Percentiles rank a stretch among this genome's conserved stretches.
phyloP scores from a whole-genome alignment of 139 green algal genomes.

The Chlamydomonas incerta region DNA sequence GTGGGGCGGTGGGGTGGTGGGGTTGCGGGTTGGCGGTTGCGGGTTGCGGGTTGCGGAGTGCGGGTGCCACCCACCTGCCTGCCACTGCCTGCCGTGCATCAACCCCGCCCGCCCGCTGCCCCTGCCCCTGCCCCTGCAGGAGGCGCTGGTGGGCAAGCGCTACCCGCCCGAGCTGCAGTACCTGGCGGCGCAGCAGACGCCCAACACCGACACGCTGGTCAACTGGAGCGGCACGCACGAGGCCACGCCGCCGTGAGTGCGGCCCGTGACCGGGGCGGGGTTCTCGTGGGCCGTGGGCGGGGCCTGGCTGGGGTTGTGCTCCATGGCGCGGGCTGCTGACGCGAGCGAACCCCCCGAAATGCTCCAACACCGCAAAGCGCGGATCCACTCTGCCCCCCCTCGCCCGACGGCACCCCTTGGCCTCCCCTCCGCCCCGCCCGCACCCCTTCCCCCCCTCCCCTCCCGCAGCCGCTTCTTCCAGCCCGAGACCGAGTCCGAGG shows the following conservation, averaged over 20 bases:
- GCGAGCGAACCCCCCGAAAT: no score
- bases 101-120: not conserved
- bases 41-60: no score
- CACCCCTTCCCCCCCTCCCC: no score
- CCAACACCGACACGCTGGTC: constrained; percentile 53
- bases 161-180: constrained; percentile 58
- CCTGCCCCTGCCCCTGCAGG: not conserved
- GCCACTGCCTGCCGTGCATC: not conserved
- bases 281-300: not conserved
- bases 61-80: not conserved
- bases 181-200: constrained; percentile 45
- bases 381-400: no score
- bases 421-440: not conserved
- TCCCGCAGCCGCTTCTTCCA: constrained; percentile 73
- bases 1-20: no score
- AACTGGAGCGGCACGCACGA: constrained; percentile 98
- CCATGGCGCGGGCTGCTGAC: no score
- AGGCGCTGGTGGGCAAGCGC: constrained; percentile 34
- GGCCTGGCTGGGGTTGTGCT: not conserved
- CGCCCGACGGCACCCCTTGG: no score
- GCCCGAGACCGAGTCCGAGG: constrained; percentile 87
- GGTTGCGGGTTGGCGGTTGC: no score
- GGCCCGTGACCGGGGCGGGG: no score
- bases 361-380: no score
- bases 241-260: constrained; percentile 59